A percentile compares a stretch with the other conserved stretches of the same genome.
Evolutionary conservation across 2,329 filamentous ascomycete genomes (phyloP).

Genomic region (Talaromyces piceae): DNA sequence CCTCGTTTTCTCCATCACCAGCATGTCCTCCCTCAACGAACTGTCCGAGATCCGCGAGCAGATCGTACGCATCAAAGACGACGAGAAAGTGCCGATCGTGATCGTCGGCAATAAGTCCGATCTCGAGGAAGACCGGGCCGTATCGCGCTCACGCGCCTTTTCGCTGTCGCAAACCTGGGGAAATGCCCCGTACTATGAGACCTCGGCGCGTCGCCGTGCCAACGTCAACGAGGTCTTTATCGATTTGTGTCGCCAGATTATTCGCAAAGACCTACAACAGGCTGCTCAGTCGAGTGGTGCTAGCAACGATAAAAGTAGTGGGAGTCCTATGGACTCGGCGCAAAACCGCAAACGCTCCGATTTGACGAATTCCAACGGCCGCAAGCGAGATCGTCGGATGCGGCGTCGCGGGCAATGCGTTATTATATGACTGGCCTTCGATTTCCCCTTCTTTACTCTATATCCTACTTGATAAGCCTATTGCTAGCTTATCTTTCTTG

Average conservation of each 20-base stretch:
- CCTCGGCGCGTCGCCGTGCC: conserved; percentile 70
- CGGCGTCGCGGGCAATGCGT: conserved; percentile 32
- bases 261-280: conserved; percentile 55
- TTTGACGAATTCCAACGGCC: conserved; percentile 25
- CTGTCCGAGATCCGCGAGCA: conserved; percentile 76
- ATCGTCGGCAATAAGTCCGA: conserved; percentile 91
- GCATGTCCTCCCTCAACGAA: conserved; percentile 72
- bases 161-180: conserved; percentile 80
- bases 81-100: conserved; percentile 76
- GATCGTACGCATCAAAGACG: conserved; percentile 85
- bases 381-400: conserved; percentile 24
- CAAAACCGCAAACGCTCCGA: conserved; percentile 30
- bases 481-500: background rate
- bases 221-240: conserved; percentile 90
- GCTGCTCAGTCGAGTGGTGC: conserved; percentile 23
- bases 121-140: conserved; percentile 73
- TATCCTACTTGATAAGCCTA: background rate
- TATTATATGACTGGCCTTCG: conserved; percentile 25
- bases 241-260: conserved; percentile 76
- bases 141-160: conserved; percentile 72
- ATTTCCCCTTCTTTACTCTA: conserved; percentile 3
- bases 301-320: too few relatives aligned
- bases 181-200: conserved; percentile 82
- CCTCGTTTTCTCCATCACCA: conserved; percentile 86
- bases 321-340: too few relatives aligned